Percentiles rank a stretch among this genome's conserved stretches.
These are phyloP conservation scores for Eimeria tenella DNA, from an alignment of 169 alveolate species.

Conservation along the genomic window DNA sequence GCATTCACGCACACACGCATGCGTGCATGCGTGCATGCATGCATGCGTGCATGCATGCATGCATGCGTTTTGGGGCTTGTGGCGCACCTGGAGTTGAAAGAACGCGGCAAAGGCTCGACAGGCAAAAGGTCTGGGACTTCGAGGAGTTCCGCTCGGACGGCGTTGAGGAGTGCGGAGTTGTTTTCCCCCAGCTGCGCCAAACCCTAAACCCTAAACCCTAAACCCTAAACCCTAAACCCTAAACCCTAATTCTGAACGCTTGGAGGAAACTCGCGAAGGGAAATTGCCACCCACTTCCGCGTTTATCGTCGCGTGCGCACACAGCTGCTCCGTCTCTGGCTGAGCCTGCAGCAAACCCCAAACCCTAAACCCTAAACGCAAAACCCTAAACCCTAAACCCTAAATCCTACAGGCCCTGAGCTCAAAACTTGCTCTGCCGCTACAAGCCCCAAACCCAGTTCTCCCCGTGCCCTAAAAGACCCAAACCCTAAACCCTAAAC, in stretches of 20 bases:
- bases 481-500: neutral
- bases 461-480: too few relatives aligned
- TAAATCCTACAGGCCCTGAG: conserved; percentile 8
- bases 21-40: conserved; percentile 1
- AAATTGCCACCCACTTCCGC: conserved; percentile 21
- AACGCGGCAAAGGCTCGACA: conserved; percentile 50
- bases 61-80: neutral
- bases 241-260: too few relatives aligned
- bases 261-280: neutral
- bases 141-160: conserved; percentile 75
- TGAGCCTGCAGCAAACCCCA: conserved; percentile 2
- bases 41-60: neutral
- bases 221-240: neutral
- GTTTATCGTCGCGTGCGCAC: conserved; percentile 74
- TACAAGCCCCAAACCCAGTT: too few relatives aligned
- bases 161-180: conserved; percentile 40
- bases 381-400: conserved; percentile 34
- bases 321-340: conserved; percentile 48
- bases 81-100: conserved; percentile 32
- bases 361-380: neutral
- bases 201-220: neutral
- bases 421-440: neutral
- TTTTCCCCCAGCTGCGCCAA: conserved; percentile 57
- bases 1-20: neutral
- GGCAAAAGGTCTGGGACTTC: conserved; percentile 76